Conservation (phyloP, 208 protist species). For the Acanthamoeba rhysodes region DNA sequence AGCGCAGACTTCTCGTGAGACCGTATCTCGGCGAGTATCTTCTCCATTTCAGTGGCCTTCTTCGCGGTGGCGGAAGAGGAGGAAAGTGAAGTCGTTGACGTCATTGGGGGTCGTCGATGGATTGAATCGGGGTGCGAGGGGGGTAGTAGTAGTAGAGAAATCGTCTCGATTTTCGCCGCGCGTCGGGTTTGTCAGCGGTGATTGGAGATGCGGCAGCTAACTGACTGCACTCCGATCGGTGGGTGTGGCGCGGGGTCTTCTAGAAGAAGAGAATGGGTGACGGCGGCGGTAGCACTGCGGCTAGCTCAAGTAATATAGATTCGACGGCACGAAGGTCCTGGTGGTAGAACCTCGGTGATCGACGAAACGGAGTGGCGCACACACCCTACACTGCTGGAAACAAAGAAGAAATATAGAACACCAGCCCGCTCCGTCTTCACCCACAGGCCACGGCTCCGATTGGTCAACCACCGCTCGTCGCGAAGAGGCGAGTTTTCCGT, state of each 20-base stretch:
- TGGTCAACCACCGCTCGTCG: neutral
- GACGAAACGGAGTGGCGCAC: neutral
- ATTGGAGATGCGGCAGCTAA: neutral
- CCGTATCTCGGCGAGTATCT: neutral
- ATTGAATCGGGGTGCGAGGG: neutral
- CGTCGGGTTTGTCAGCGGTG: neutral
- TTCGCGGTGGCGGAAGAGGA: neutral
- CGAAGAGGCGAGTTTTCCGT: neutral
- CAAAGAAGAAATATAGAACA: slow-evolving; percentile 42
- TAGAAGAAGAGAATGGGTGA: neutral
- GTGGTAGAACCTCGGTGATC: neutral
- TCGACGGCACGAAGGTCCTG: neutral
- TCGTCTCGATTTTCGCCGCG: neutral
- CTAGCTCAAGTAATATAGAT: neutral
- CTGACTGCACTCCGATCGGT: neutral
- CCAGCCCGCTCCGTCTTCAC: neutral
- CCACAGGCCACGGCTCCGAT: neutral
- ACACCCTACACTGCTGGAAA: slow-evolving; percentile 9
- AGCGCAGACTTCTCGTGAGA: slow-evolving; percentile 15
- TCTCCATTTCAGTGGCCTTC: neutral
- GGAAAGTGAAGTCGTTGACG: neutral
- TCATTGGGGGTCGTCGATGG: no score
- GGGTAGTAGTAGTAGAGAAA: neutral
- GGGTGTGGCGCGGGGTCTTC: no score
- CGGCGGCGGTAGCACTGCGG: neutral